Percentiles rank a stretch among this genome's conserved stretches.
Conservation (phyloP, 2,329 filamentous ascomycete species). For the Onygenales sp. region DNA sequence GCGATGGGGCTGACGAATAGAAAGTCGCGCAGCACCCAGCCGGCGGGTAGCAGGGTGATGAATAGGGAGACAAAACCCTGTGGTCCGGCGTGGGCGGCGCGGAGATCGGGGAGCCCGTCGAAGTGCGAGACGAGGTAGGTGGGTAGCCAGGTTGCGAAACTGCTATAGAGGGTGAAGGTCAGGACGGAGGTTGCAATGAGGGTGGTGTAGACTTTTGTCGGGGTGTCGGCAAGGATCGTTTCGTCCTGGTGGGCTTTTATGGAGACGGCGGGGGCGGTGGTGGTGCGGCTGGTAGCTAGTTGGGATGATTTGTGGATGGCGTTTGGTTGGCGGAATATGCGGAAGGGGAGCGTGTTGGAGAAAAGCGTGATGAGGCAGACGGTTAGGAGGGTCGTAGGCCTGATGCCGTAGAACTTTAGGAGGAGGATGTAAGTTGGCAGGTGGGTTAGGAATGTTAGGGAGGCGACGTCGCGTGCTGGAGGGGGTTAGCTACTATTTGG, state of each 20-base stretch:
- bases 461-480: constrained; percentile 54
- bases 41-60: constrained; percentile 55
- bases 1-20: constrained; percentile 56
- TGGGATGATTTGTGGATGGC: constrained; percentile 26
- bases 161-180: constrained; percentile 59
- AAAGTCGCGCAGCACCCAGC: constrained; percentile 63
- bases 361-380: constrained; percentile 59
- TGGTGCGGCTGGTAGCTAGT: constrained; percentile 26
- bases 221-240: constrained; percentile 54
- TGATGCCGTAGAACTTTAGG: constrained; percentile 65
- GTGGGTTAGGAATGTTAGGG: constrained; percentile 60
- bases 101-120: constrained; percentile 57
- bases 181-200: constrained; percentile 65
- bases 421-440: constrained; percentile 69
- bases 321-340: constrained; percentile 60
- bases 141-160: constrained; percentile 62
- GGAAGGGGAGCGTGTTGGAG: constrained; percentile 63
- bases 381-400: constrained; percentile 49
- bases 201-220: constrained; percentile 55
- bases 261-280: background rate
- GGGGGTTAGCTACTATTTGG: background rate
- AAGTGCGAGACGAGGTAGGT: constrained; percentile 67
- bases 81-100: constrained; percentile 55
- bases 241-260: constrained; percentile 46
- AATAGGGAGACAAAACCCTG: constrained; percentile 38